Evolutionary conservation across 768 basidiomycete species (phyloP), one percentile per base, ranked within the genome.

Genomic region (Rhodocollybia butyracea): DNA sequence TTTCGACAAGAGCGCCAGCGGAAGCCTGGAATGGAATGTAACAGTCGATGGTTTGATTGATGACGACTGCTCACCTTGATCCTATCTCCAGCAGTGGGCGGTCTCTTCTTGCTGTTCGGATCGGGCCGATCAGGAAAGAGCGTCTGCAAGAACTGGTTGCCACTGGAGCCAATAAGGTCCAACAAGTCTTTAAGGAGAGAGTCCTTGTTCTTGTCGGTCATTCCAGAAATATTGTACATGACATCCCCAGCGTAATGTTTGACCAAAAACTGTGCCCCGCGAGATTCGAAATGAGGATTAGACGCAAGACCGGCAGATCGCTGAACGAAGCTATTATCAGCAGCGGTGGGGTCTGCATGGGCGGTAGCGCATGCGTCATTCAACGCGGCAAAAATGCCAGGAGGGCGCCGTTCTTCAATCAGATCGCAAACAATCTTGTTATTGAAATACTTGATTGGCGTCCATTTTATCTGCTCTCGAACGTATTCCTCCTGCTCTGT

Each of bases 171-270:
- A 54, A 98, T 77, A 41, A 98, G 81, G 63, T 99, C 96, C 54
- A 98, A 77, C 17, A 98, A 74, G 66, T 98, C 97, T 69, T 98
- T 98, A 71, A 94, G 81, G 50, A 99, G 78, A 1, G 93, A 85
- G 65, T 99, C 97, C 79, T 99, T 99, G 78, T 99, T 99, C 81
- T 99, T 99, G 73, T 99, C 97, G 15, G 97, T 98, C 96, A 99
- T 99, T 2, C 97, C 97, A 6, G 89, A 68, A 12, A 98, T 86
- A 59, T 95, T 97, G 75, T 99, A 99, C 84, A 94, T 91, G 59
- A 99, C 97, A 65, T 98, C 97, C 62, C 97, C 97, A 19, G 97
- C 97, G 66, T 98, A 99, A 67, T 99, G 97, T 64, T 85, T 88
- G 59, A 99, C 89, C 50, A 99, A 71, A 75, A 98, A 99, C 67